Evolutionary conservation across 164 flowering plant genomes (phyloP).

Genomic region (Berberis vulgaris): DNA sequence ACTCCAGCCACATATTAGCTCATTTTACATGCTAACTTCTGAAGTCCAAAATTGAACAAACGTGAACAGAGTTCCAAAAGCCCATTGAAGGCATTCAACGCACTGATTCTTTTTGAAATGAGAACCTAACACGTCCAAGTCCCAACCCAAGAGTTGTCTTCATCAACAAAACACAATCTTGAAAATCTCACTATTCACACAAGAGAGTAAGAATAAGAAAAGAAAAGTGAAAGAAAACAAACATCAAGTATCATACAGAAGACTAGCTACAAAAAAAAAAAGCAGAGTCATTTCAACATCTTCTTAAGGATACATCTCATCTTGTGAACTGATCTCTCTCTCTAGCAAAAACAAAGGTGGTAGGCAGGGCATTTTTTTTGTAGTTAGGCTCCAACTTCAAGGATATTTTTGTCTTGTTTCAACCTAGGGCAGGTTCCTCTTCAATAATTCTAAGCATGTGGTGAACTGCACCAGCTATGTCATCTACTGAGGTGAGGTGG

Average conservation of each 20-base stretch:
- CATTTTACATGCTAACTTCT: too few species aligned
- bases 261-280: not conserved
- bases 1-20: too few species aligned
- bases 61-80: not conserved
- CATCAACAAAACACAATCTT: slow-evolving; percentile 1
- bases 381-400: not conserved
- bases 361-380: not conserved
- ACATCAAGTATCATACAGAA: not conserved
- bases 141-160: not conserved
- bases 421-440: slow-evolving; percentile 31
- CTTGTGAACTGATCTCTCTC: not conserved
- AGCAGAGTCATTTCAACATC: slow-evolving; percentile 2
- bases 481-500: slow-evolving; percentile 66
- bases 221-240: not conserved
- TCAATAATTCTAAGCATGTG: slow-evolving; percentile 74
- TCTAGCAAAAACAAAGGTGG: too few species aligned
- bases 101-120: slow-evolving; percentile 1
- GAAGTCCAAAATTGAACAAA: too few species aligned
- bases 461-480: slow-evolving; percentile 72
- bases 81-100: not conserved
- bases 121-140: slow-evolving; percentile 3
- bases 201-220: slow-evolving; percentile 1
- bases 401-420: slow-evolving; percentile 5
- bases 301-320: not conserved
- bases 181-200: slow-evolving; percentile 6